Base-by-base conservation (phyloP, 225 moss, liverwort and hornwort species). In the Straminergon stramineum region DNA sequence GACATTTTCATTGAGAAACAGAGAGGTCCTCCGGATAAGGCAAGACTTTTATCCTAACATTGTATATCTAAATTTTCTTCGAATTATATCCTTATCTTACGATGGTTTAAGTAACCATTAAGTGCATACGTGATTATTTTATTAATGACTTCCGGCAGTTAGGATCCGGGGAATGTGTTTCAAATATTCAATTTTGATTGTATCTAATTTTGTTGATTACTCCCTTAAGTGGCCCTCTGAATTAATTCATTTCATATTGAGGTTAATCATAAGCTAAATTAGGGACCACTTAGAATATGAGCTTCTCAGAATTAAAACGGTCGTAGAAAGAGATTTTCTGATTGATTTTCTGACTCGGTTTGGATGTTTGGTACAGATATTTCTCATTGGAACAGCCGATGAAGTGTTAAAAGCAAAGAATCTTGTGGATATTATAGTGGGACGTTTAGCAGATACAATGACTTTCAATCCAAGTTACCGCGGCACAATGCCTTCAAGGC, bases 1-100 rank as follows among this genome's bases (percentile, higher is more conserved):
- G 92, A 96, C 88, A 98, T 98, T 81, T 97, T 98, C 92, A 96
- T 95, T 80, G 98, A 97, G 92, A 97, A 95, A 64, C 92, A 93
- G 41, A 96, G 95, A 90, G 98, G 98, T 80, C 98, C 98, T 92
- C 97, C 96, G 80, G 95, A 97, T 85, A 98, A 98, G 93, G 98
- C 93, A 95, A 70, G 75, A 77, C 14, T 75, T 79, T 45, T 57
- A 79, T 79, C 80, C 28, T 61, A 63, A 37, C 48, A 41, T 73
- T 79, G 37, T 48, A 63, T 79, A 86, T 84, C 35, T 4, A 53
- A 43, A 66, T 84, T 27, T 66, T 77, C 52, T 88, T 83, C 52
- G 60, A 74, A 76, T 65, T 39, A 39, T 48, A 64, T 84, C 21
- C 84, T 84, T 41, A 79, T 32, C 18, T 75, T 11, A 75, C 23